phyloP scores from a whole-genome alignment of 2,329 filamentous ascomycete species.

The Chaetomiaceae sp. region DNA sequence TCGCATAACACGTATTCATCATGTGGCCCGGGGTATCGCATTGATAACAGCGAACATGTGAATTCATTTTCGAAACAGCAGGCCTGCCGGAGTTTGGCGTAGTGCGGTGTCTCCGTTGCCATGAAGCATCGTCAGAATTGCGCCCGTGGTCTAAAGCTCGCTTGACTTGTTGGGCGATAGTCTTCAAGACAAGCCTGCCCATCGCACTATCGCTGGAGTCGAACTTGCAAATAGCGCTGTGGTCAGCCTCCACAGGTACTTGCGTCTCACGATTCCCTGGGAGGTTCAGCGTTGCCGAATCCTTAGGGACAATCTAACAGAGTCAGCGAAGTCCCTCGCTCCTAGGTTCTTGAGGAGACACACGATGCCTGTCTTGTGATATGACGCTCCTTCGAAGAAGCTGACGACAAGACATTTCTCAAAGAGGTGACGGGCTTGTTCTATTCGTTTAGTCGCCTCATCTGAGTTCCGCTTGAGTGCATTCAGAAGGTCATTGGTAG shows the following conservation, averaged over 20 bases:
- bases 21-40: too few species aligned
- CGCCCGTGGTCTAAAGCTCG: too few species aligned
- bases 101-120: too few species aligned
- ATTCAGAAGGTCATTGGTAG: not conserved
- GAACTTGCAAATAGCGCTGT: slow-evolving; percentile 14
- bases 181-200: not conserved
- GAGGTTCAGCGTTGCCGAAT: slow-evolving; percentile 5
- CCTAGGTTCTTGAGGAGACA: not conserved
- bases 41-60: too few species aligned
- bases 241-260: slow-evolving; percentile 5
- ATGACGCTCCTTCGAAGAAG: not conserved
- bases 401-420: not conserved
- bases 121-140: too few species aligned
- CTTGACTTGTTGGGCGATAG: not conserved
- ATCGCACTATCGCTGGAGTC: slow-evolving; percentile 1
- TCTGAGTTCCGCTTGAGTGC: not conserved
- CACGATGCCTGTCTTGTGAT: not conserved
- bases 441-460: not conserved
- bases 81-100: too few species aligned
- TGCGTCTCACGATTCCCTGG: slow-evolving; percentile 6
- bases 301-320: slow-evolving; percentile 7
- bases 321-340: not conserved
- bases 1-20: too few species aligned
- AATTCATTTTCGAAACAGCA: too few species aligned
- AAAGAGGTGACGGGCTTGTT: not conserved